Conservation (phyloP, 192 early-diverging fungal species). For the Mortierella alpina region DNA sequence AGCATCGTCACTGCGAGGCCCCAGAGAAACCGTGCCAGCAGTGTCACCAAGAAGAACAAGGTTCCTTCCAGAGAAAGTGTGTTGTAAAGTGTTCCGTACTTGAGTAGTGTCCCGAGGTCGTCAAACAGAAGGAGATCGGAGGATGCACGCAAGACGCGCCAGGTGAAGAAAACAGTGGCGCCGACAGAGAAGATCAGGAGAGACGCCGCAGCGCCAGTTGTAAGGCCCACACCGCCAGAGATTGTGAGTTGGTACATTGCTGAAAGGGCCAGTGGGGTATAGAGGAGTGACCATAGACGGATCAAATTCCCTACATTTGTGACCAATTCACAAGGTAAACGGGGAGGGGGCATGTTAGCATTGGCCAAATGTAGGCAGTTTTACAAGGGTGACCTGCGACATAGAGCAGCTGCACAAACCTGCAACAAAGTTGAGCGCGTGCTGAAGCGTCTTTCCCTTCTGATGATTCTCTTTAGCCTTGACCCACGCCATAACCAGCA, state of each 20-base stretch:
- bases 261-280: slow-evolving; percentile 54
- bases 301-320: slow-evolving; percentile 50
- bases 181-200: slow-evolving; percentile 53
- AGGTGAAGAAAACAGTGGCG: slow-evolving; percentile 49
- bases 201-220: slow-evolving; percentile 31
- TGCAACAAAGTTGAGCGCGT: slow-evolving; percentile 45
- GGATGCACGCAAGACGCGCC: slow-evolving; percentile 52
- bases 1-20: slow-evolving; percentile 54
- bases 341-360: background rate
- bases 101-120: slow-evolving; percentile 54
- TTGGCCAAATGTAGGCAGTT: background rate
- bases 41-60: slow-evolving; percentile 47
- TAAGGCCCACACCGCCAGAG: slow-evolving; percentile 27
- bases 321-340: background rate
- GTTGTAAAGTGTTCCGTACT: slow-evolving; percentile 62
- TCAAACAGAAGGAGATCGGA: slow-evolving; percentile 53
- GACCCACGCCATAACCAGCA: slow-evolving; percentile 31
- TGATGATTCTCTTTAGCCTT: slow-evolving; percentile 51
- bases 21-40: slow-evolving; percentile 54
- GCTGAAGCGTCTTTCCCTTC: slow-evolving; percentile 38
- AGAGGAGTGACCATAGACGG: slow-evolving; percentile 51
- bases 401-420: slow-evolving; percentile 3
- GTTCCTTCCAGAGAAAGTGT: slow-evolving; percentile 54
- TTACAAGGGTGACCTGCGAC: background rate
- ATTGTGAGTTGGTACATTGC: slow-evolving; percentile 63